phyloP scores from a whole-genome alignment of 116 monocot species.

The Posidonia oceanica region DNA sequence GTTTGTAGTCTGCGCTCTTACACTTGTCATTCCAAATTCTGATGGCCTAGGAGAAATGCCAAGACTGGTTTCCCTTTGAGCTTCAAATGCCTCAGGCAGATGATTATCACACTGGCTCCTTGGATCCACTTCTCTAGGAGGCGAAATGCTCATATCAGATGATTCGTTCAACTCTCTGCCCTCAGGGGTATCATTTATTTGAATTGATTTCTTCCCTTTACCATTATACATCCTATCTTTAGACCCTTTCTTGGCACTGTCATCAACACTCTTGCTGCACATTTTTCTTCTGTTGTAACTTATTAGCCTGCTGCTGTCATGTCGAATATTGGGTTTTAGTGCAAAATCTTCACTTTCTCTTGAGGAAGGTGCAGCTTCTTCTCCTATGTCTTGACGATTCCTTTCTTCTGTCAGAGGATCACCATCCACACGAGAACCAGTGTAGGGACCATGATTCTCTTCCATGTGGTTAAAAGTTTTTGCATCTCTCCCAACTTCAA shows the following conservation, averaged over 20 bases:
- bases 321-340: neutral
- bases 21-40: neutral
- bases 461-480: neutral
- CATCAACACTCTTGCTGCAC: neutral
- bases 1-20: neutral
- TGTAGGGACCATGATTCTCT: neutral
- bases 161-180: neutral
- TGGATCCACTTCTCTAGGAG: neutral
- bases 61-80: neutral
- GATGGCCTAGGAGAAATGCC: neutral
- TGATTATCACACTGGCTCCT: neutral
- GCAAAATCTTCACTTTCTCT: neutral
- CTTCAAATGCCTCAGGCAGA: neutral
- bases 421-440: neutral
- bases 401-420: neutral
- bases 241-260: neutral
- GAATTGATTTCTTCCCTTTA: constrained; percentile 5
- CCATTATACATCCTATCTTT: neutral
- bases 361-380: neutral
- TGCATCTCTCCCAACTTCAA: neutral
- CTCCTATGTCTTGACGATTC: neutral
- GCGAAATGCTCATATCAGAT: constrained; percentile 42
- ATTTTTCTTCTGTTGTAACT: constrained; percentile 6
- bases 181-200: neutral
- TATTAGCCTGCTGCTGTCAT: neutral